Conservation (phyloP, 2,329 filamentous ascomycete species). For the Grosmannia serpens region DNA sequence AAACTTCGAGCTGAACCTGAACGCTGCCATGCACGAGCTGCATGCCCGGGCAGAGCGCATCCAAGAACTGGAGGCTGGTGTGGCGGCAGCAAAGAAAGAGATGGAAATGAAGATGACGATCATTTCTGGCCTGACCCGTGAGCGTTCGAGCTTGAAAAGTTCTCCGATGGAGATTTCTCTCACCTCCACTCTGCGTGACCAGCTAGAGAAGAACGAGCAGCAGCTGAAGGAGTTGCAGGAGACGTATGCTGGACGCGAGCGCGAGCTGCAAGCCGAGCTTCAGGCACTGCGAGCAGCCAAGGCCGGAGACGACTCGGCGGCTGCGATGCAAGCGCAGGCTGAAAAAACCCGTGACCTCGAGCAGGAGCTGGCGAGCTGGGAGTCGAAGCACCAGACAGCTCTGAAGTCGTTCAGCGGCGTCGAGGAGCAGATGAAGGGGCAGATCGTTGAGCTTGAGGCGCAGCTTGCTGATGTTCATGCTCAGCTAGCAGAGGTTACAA, state of each 20-base stretch:
- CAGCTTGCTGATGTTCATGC: conserved; percentile 43
- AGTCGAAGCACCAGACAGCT: conserved; percentile 60
- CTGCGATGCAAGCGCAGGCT: conserved; percentile 28
- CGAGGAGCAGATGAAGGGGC: conserved; percentile 60
- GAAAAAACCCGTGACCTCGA: conserved; percentile 55
- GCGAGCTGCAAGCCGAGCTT: conserved; percentile 61
- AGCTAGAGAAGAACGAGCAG: conserved; percentile 76
- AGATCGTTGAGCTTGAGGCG: conserved; percentile 61
- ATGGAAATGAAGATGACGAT: conserved; percentile 96
- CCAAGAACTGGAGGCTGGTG: conserved; percentile 76
- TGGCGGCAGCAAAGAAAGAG: conserved; percentile 76
- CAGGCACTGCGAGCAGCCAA: conserved; percentile 51
- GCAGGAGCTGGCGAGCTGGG: conserved; percentile 61
- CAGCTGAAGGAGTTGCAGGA: conserved; percentile 66
- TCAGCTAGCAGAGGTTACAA: conserved; percentile 27
- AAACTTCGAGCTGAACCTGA: conserved; percentile 84
- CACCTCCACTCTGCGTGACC: conserved; percentile 74
- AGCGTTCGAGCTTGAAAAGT: conserved; percentile 76
- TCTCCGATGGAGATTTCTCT: conserved; percentile 86
- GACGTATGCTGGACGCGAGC: conserved; percentile 60
- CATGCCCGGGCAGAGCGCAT: conserved; percentile 80
- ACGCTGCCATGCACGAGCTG: conserved; percentile 85
- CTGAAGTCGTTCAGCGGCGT: conserved; percentile 60
- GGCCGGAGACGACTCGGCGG: conserved; percentile 12
- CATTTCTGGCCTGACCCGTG: conserved; percentile 85